These are phyloP conservation scores for Filobasidium uniguttulatum DNA, from an alignment of 1,284 basidiomycete genomes.

Conservation along the genomic window DNA sequence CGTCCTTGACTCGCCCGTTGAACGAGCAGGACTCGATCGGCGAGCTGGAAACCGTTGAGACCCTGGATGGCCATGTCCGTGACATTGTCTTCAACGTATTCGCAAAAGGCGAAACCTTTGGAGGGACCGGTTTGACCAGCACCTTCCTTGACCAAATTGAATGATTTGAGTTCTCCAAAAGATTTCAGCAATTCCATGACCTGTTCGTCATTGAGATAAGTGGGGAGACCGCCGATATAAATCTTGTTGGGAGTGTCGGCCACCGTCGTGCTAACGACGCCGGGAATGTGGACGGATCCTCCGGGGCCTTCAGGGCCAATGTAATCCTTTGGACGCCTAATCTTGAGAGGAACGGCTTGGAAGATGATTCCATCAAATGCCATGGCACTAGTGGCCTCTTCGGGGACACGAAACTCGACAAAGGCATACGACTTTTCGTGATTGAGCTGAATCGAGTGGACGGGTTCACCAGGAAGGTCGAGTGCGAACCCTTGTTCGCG, in stretches of 20 bases:
- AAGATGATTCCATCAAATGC: constrained; percentile 94
- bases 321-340: constrained; percentile 89
- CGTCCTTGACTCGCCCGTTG: constrained; percentile 57
- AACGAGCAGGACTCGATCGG: constrained; percentile 90
- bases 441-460: constrained; percentile 84
- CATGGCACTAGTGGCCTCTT: constrained; percentile 92
- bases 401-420: constrained; percentile 92
- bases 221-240: constrained; percentile 89
- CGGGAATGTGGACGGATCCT: constrained; percentile 58
- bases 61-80: constrained; percentile 95
- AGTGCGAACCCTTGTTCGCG: constrained; percentile 72
- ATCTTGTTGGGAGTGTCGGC: constrained; percentile 97
- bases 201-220: constrained; percentile 91
- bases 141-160: constrained; percentile 88
- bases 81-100: constrained; percentile 77
- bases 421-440: constrained; percentile 97
- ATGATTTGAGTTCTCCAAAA: constrained; percentile 92
- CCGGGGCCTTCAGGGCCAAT: constrained; percentile 40
- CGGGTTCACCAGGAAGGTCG: constrained; percentile 73
- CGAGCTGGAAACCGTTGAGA: constrained; percentile 93
- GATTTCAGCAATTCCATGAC: constrained; percentile 88
- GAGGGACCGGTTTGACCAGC: constrained; percentile 64
- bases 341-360: constrained; percentile 78
- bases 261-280: constrained; percentile 89
- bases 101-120: constrained; percentile 99